phyloP scores from a whole-genome alignment of 192 early-diverging fungal genomes.

The Coemansia sp. region DNA sequence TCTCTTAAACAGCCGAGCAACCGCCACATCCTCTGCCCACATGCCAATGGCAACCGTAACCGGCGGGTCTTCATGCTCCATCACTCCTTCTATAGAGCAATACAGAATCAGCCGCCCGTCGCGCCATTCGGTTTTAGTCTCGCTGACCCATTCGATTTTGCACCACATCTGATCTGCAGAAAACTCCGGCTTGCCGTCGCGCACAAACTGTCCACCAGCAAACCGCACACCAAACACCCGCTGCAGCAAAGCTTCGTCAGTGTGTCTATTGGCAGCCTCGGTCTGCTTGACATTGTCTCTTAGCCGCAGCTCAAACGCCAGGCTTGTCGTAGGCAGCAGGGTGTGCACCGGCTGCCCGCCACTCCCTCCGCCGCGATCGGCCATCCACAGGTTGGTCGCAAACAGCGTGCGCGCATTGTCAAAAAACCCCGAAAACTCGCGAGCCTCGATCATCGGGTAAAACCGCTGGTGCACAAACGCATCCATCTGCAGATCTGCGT shows the following conservation, averaged over 20 bases:
- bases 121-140: background rate
- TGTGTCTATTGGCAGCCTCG: conserved; percentile 8
- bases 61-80: conserved; percentile 25
- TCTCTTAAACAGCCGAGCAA: conserved; percentile 21
- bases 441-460: conserved; percentile 36
- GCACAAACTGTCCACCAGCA: conserved; percentile 10
- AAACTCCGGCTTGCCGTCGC: conserved; percentile 17
- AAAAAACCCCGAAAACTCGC: conserved; percentile 46
- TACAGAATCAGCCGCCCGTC: conserved; percentile 3
- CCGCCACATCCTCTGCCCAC: conserved; percentile 24
- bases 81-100: conserved; percentile 12
- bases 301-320: conserved; percentile 42
- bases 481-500: conserved; percentile 20
- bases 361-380: conserved; percentile 23
- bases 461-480: conserved; percentile 45
- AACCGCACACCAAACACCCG: conserved; percentile 34
- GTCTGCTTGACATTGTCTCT: conserved; percentile 17
- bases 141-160: conserved; percentile 15
- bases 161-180: conserved; percentile 48
- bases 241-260: conserved; percentile 28
- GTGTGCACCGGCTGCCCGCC: conserved; percentile 20
- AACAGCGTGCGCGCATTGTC: conserved; percentile 16
- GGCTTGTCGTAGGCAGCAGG: conserved; percentile 29
- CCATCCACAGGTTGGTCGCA: conserved; percentile 16
- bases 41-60: conserved; percentile 18